These are phyloP conservation scores for Gastrodia elata DNA, from an alignment of 106 monocot species.

Conservation along the genomic window DNA sequence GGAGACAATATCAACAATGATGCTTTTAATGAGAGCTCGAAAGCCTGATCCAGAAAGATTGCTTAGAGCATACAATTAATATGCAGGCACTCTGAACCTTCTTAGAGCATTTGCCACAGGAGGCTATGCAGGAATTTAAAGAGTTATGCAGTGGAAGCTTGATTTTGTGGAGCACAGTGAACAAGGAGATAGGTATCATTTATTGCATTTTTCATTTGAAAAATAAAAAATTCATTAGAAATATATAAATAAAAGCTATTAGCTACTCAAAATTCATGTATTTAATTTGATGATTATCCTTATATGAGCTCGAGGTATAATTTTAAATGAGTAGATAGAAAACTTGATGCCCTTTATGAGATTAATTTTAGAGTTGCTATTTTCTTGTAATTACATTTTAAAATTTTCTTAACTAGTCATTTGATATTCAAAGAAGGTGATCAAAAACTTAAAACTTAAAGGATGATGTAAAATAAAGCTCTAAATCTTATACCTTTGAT, in stretches of 20 bases:
- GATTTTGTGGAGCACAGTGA: conserved; percentile 1
- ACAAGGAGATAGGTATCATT: background rate
- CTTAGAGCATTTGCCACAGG: background rate
- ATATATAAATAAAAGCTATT: background rate
- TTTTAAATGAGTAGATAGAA: background rate
- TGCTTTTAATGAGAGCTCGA: conserved; percentile 12
- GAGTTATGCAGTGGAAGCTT: background rate
- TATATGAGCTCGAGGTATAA: background rate
- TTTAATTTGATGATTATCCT: background rate
- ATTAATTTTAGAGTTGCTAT: background rate
- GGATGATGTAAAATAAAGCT: background rate
- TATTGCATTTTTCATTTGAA: background rate
- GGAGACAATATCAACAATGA: conserved; percentile 19
- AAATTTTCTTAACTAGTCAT: background rate
- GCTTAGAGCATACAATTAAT: conserved; percentile 13
- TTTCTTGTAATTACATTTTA: background rate
- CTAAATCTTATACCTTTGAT: background rate
- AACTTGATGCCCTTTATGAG: background rate
- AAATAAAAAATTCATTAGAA: background rate
- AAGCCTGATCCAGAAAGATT: conserved; percentile 14
- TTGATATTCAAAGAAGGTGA: background rate
- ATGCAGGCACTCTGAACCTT: conserved; percentile 9
- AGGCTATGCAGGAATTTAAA: background rate
- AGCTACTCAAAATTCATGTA: background rate
- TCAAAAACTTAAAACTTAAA: too few relatives aligned